Base-by-base conservation (phyloP, 179 eudicot species). In the Spinacia oleracea region DNA sequence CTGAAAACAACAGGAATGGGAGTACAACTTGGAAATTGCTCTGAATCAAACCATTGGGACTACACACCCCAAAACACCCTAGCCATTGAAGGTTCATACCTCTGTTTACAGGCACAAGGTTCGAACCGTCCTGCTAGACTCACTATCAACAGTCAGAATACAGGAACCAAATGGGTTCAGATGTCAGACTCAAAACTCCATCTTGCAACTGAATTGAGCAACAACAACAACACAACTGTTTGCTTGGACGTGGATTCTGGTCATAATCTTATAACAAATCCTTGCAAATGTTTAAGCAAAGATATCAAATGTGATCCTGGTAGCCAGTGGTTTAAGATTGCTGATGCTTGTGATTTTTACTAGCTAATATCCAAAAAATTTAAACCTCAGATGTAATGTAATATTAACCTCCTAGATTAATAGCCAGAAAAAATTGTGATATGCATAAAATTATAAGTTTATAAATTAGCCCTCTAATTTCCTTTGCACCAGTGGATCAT, bases 281-380 rank as follows among this genome's bases (percentile, higher is more conserved):
- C 75, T 2, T 95, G 98, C 81, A 89, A 90, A 72, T 95, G 98
- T 77, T 76, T 88, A 64, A 81, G 77, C 27, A 70, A 58, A 35
- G 84, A 86, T 51, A 85, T 74, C 15, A 70, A 15, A n/a, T 93
- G 98, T 63, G 92, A 90, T 78, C 97, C 98, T 25, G 90, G 71
- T 15, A 87, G 88, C 72, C 98, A 95, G 79, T 91, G 97, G 98
- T 93, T 95, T 86, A 91, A 89, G 75, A 77, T 95, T 60, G 83
- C 90, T 56, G 84, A 89, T 78, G 82, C 74, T 69, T 31, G n/a
- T 63, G 51, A 69, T 27, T 9, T 16, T 9, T 51, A 50, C 14
- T 51, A 32, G 5, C 7, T 21, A 14, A 6, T 20, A 32, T 6
- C 14, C 15, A 20, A 14, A 48, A 68, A 38, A 67, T 2, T 8